These are phyloP conservation scores for Amorphotheca resinae DNA, from an alignment of 495 filamentous ascomycete species.

Conservation along the genomic window DNA sequence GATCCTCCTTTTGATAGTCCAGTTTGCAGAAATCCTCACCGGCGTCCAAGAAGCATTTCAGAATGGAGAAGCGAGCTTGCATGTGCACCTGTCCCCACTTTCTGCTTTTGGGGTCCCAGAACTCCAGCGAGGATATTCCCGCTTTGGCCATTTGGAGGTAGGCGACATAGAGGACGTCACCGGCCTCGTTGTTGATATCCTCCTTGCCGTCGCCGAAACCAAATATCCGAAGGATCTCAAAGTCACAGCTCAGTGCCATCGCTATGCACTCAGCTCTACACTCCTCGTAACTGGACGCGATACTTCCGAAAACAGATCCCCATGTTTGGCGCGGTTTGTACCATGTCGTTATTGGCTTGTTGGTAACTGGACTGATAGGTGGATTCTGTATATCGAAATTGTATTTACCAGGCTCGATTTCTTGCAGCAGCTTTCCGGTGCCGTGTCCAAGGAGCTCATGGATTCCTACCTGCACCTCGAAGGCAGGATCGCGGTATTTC, in stretches of 20 bases:
- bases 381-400: constrained; percentile 79
- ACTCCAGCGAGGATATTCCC: constrained; percentile 71
- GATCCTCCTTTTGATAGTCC: constrained; percentile 57
- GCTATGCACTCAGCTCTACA: constrained; percentile 73
- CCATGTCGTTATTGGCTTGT: constrained; percentile 67
- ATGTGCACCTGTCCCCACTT: constrained; percentile 96
- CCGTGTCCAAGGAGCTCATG: constrained; percentile 95
- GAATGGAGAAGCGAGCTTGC: constrained; percentile 86
- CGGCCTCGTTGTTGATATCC: constrained; percentile 63
- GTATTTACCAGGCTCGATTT: constrained; percentile 64
- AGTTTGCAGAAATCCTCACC: constrained; percentile 74
- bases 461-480: constrained; percentile 90
- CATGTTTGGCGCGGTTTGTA: constrained; percentile 93
- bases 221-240: constrained; percentile 78
- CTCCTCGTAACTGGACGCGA: constrained; percentile 75
- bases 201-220: constrained; percentile 66
- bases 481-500: constrained; percentile 68
- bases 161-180: constrained; percentile 70
- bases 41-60: constrained; percentile 76
- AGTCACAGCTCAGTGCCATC: constrained; percentile 86
- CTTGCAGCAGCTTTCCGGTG: constrained; percentile 88
- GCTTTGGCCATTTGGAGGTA: constrained; percentile 91
- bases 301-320: constrained; percentile 78
- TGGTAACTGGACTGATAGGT: constrained; percentile 65
- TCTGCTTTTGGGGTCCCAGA: constrained; percentile 72